Conservation (phyloP, 225 moss, liverwort and hornwort genomes). For the Climacium dendroides region DNA sequence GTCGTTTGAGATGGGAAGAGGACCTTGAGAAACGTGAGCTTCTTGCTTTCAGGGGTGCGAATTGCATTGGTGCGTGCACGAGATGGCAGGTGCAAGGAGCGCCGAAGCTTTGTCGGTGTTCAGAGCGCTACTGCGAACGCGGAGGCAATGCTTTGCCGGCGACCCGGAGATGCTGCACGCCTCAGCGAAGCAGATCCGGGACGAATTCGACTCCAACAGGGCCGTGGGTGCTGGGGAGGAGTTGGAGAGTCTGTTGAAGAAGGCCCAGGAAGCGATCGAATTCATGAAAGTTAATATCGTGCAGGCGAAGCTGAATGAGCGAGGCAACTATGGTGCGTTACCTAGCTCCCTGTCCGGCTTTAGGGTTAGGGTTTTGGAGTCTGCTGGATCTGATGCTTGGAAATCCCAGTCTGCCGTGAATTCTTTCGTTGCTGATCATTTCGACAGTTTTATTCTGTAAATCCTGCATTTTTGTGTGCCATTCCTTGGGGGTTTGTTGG, state of each 20-base stretch:
- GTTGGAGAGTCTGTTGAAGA: conserved; percentile 34
- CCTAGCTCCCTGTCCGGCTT: neutral
- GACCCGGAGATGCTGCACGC: conserved; percentile 57
- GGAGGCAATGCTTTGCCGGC: conserved; percentile 65
- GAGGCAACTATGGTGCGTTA: conserved; percentile 79
- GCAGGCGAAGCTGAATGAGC: conserved; percentile 86
- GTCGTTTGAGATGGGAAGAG: neutral
- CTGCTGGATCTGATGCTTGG: neutral
- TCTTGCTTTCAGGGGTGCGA: neutral
- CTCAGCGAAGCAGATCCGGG: conserved; percentile 62
- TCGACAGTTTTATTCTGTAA: neutral
- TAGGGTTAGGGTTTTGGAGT: conserved; percentile 30
- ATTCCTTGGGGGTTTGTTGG: neutral
- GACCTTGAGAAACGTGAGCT: neutral
- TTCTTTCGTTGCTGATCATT: neutral
- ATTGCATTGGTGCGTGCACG: neutral
- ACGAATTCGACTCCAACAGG: conserved; percentile 55
- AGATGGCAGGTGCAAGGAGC: conserved; percentile 32
- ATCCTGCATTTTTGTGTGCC: neutral
- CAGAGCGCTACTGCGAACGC: conserved; percentile 55
- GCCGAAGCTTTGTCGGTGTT: conserved; percentile 52
- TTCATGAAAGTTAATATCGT: conserved; percentile 68
- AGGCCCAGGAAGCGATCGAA: conserved; percentile 76
- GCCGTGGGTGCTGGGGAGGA: conserved; percentile 31
- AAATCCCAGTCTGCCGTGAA: neutral